Conservation (phyloP, 257 asterid genomes). For the Ajuga chamaepitys region DNA sequence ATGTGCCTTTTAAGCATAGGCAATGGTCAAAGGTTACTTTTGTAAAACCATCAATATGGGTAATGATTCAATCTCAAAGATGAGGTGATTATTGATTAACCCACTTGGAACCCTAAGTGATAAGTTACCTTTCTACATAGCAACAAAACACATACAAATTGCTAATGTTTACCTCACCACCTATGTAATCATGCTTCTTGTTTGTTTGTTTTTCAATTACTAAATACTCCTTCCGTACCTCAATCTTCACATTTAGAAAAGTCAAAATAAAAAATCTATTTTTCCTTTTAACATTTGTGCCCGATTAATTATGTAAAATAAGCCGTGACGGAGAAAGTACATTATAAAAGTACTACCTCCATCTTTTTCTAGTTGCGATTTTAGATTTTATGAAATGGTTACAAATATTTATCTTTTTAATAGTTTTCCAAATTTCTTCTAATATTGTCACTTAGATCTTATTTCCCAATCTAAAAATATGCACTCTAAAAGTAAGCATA, state of each 20-base stretch:
- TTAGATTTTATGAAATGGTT: too few relatives aligned
- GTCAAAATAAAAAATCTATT: too few relatives aligned
- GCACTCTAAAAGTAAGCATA: neutral
- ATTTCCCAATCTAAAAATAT: too few relatives aligned
- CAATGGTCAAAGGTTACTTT: conserved; percentile 11
- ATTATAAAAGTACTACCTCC: too few relatives aligned
- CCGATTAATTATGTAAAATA: too few relatives aligned
- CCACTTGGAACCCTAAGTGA: conserved; percentile 7
- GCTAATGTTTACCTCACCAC: conserved; percentile 3
- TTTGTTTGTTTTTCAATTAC: conserved; percentile 1
- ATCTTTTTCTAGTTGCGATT: too few relatives aligned
- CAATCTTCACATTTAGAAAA: too few relatives aligned
- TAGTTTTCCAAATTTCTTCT: too few relatives aligned
- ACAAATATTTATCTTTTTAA: too few relatives aligned
- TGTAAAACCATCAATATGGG: neutral
- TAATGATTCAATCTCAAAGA: neutral
- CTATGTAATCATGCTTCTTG: conserved; percentile 9
- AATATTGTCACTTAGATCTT: too few relatives aligned
- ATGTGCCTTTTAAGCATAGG: neutral
- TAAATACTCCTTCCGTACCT: neutral
- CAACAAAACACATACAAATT: neutral
- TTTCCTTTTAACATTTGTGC: too few relatives aligned
- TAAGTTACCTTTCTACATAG: neutral
- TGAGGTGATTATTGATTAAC: conserved; percentile 12
- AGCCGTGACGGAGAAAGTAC: too few relatives aligned